Base-by-base conservation (phyloP, 2,329 filamentous ascomycete species). In the Gremmenia infestans region DNA sequence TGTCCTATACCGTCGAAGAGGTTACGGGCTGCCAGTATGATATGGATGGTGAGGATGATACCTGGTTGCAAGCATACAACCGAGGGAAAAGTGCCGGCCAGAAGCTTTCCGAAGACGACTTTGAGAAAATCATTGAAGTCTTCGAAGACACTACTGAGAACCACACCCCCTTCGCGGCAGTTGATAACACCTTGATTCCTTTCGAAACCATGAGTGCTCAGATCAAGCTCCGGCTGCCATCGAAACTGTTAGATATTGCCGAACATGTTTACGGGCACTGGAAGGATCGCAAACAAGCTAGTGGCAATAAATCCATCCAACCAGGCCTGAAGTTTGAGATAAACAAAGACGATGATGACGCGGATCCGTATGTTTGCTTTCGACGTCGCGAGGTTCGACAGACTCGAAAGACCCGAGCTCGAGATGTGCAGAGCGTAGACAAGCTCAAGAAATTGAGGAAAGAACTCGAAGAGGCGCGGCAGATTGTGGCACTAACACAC, bases 321-420 rank as follows among this genome's bases (percentile, higher is more conserved):
- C 84, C 91, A 7, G 80, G 78, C 22, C 83, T 97, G 70, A 97
- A 97, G 76, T 94, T 96, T 63, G 94, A 99, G 76, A 95, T 87
- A 48, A 91, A 94, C 61, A 88, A 91, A 70, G 93, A 97, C 63
- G 95, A 87, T 59, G 94, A 99, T 72, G 94, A 99, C 70, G 85
- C 89, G 66, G 94, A 99, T 73, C 94, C 94, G 49, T 99, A 96
- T 74, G 92, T 99, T 67, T 99, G 94, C 74, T 99, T 99, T 82
- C 85, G 94, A 70, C 86, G 94, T 65, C 89, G 94, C 61, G 94
- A 99, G 73, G 89, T 96, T 48, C 87, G 94, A 56, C 91, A 96
- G 71, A 93, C 91, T 50, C 88, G 94, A 66, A 99, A 97, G 76
- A 99, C 94, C 39, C 83, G 94, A 68, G 91, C 90, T 64, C 86